Evolutionary conservation across 2,329 filamentous ascomycete genomes (phyloP), one percentile per base, ranked within the genome.

Genomic region (Sclerotinia subarctica): DNA sequence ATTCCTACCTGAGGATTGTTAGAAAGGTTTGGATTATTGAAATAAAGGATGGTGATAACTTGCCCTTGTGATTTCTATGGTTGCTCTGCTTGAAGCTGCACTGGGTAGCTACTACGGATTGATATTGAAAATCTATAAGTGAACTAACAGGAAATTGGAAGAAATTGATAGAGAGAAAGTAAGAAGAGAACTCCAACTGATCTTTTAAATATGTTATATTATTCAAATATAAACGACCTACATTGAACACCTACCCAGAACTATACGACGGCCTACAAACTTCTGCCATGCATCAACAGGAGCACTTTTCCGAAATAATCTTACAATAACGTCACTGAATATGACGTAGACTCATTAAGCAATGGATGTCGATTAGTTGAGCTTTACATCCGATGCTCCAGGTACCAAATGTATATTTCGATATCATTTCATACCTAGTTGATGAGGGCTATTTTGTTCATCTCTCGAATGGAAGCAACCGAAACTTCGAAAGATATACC

Each of bases 1-100:
- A 87, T 84, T 63, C 83, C 85, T 69, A 88, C 77, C 81, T 68
- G n/a, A 26, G 24, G n/a, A 24, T 35, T 11, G 26, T 53, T 52
- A 24, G 15, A 3, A 11, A 3, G 0, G 2, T 59, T 59, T 47
- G 11, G 42, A 29, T 8, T 5, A 26, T 58, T 49, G 13, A 21
- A 13, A 13, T 13, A 2, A 19, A 8, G 10, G 15, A 15, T 46
- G 11, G 2, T 32, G 19, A 47, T 19, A 5, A n/a, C 29, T 63
- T 21, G 21, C 59, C 29, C 24, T 26, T 38, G 46, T 63, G 46
- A 51, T 63, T 26, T 49, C 46, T 29, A 63, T 63, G 29, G 4
- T n/a, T 44, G 19, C 24, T n/a, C 5, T 24, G 58, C 5, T 19
- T 63, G 29, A 32, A 19, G 38, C 7, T 51, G 7, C 13, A 17